These are phyloP conservation scores for Stellera chamaejasme DNA, from an alignment of 345 rosid species.

Conservation along the genomic window DNA sequence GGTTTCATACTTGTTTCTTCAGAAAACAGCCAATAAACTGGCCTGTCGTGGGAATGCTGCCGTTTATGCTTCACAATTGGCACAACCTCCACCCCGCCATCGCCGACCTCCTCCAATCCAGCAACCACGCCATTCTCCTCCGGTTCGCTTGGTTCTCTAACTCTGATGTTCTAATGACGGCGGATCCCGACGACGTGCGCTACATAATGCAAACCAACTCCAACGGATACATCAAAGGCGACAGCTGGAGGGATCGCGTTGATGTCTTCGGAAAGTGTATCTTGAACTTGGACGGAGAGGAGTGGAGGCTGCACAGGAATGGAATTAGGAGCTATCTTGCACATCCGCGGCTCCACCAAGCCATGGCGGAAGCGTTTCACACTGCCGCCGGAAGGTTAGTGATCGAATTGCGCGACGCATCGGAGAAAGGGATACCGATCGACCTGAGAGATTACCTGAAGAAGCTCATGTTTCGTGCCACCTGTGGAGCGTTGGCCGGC, in stretches of 20 bases:
- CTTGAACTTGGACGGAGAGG: conserved; percentile 13
- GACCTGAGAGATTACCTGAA: conserved; percentile 12
- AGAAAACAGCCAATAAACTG: too few species aligned
- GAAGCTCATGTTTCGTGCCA: neutral
- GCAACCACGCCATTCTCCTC: too few species aligned
- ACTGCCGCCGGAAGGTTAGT: conserved; percentile 1
- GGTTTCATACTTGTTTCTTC: too few species aligned
- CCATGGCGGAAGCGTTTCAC: neutral
- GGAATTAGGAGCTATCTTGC: neutral
- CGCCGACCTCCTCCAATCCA: too few species aligned
- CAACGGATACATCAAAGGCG: conserved; percentile 4
- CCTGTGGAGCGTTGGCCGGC: conserved; percentile 1
- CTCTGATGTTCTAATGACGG: neutral
- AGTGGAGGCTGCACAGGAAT: conserved; percentile 15
- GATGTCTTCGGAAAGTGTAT: conserved; percentile 17
- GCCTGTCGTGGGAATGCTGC: too few species aligned
- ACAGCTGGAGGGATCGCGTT: conserved; percentile 2
- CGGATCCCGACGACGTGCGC: conserved; percentile 6
- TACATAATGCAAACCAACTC: too few species aligned
- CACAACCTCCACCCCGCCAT: too few species aligned
- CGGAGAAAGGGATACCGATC: neutral
- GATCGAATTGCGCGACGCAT: conserved; percentile 3
- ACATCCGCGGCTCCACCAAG: neutral
- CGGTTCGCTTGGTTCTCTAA: conserved; percentile 5
- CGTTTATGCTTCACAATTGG: too few species aligned